Conservation (phyloP, 2,329 filamentous ascomycete species). For the Cladosporium sp. region DNA sequence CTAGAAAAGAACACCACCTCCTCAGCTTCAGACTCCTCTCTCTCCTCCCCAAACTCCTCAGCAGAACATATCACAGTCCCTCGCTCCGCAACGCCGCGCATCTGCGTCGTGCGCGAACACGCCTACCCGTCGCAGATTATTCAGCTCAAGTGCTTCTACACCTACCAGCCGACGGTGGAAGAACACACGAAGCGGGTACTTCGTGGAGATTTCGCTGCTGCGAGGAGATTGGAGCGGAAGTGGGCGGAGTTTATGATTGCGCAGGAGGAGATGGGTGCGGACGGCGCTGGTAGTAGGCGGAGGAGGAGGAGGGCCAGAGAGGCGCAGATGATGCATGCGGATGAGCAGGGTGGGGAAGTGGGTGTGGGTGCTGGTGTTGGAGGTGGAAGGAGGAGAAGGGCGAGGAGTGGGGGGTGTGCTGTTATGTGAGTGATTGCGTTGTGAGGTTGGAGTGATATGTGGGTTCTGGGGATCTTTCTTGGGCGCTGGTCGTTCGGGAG, state of each 20-base stretch:
- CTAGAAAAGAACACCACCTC: conserved; percentile 22
- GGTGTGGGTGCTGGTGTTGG: conserved; percentile 33
- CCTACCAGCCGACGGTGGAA: conserved; percentile 91
- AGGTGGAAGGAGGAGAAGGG: conserved; percentile 46
- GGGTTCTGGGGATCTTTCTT: not conserved
- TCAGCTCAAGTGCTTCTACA: conserved; percentile 88
- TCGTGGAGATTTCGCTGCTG: conserved; percentile 71
- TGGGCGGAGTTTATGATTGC: conserved; percentile 96
- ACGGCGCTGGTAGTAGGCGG: conserved; percentile 65
- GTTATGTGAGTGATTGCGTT: conserved; percentile 45
- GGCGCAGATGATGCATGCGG: conserved; percentile 74
- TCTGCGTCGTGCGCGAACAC: conserved; percentile 36
- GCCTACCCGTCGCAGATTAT: conserved; percentile 78
- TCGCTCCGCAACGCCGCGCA: conserved; percentile 22
- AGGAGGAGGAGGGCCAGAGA: conserved; percentile 76
- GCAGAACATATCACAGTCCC: conserved; percentile 23
- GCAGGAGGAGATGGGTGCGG: conserved; percentile 75
- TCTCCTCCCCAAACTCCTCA: conserved; percentile 29
- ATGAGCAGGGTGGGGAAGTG: conserved; percentile 68
- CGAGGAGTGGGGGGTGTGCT: conserved; percentile 50
- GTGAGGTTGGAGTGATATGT: not conserved
- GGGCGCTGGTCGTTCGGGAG: not conserved
- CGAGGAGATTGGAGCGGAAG: conserved; percentile 78
- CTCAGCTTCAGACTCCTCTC: conserved; percentile 24
- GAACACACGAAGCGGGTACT: conserved; percentile 88